Evolutionary conservation across 805 yeast genomes (phyloP), one percentile per base, ranked within the genome.

Genomic region (Candida andamanensis): DNA sequence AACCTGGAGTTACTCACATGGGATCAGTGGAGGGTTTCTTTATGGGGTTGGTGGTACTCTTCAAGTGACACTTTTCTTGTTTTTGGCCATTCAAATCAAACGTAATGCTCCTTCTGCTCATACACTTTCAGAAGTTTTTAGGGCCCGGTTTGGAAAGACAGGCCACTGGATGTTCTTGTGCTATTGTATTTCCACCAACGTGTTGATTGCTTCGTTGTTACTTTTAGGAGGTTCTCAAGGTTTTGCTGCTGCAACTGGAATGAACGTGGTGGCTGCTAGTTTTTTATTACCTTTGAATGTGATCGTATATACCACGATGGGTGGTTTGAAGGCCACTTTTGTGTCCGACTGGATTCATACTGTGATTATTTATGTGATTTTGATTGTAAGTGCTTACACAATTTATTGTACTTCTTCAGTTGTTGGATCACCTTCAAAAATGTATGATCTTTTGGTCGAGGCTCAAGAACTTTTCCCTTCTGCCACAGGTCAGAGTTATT

Each of bases 221-320:
- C 34, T 50, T 16, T 33, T 51, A 10, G 51, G 51, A 37, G 95
- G 95, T 15, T 76, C 90, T 24, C 87, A 92, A 2, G 82, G 84
- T 4, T 78, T 85, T 36, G 66, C 63, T 40, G 80, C 78, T 44
- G 63, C 85, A 39, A 85, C 95, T 3, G 95, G 95, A 1, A 62
- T 65, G 64, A 64, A 79, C 53, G 72, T 79, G 3, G 47, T 44
- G 13, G 51, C 52, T 21, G 49, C 54, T 9, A 34, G 45, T 20
- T 47, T 45, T 38, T 37, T 52, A 25, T 39, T 52, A 15, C 56
- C 57, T 11, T 32, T 49, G 19, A 54, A 54, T 21, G 54, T 50
- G 10, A 44, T 48, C 9, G 40, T 47, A 17, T 50, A 47, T 31
- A 45, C 47, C 4, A 39, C 53, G 7, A 40, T 50, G 38, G 54